Conservation (phyloP, 768 basidiomycete species). For the Termitomyces sp. region DNA sequence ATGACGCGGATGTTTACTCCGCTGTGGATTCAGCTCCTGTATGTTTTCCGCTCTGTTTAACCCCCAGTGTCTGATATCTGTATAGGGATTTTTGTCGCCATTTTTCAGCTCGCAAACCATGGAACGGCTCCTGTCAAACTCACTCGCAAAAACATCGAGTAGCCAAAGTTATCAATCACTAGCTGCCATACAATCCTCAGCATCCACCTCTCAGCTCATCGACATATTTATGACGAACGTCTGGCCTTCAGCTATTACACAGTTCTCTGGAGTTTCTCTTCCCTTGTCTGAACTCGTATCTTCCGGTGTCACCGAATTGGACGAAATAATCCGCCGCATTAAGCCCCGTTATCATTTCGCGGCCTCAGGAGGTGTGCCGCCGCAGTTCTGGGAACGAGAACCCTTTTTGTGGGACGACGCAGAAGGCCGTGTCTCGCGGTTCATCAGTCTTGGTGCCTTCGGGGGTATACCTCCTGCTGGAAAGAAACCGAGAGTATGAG, state of each 20-base stretch:
- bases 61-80: slow-evolving; percentile 4
- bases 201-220: slow-evolving; percentile 58
- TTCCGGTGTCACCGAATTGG: slow-evolving; percentile 50
- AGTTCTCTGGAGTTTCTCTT: slow-evolving; percentile 50
- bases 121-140: slow-evolving; percentile 68
- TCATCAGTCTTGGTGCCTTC: slow-evolving; percentile 86
- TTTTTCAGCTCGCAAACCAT: slow-evolving; percentile 67
- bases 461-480: slow-evolving; percentile 53
- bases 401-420: slow-evolving; percentile 84
- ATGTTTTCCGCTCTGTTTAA: slow-evolving; percentile 19
- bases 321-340: slow-evolving; percentile 56
- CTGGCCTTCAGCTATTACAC: slow-evolving; percentile 65
- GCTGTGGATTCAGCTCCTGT: slow-evolving; percentile 63
- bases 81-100: slow-evolving; percentile 70
- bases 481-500: slow-evolving; percentile 82
- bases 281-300: slow-evolving; percentile 40
- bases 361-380: slow-evolving; percentile 52
- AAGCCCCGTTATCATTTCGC: slow-evolving; percentile 90
- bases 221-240: slow-evolving; percentile 81
- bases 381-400: slow-evolving; percentile 93
- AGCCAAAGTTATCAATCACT: slow-evolving; percentile 56
- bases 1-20: slow-evolving; percentile 54
- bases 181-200: slow-evolving; percentile 58
- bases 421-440: slow-evolving; percentile 62
- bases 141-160: slow-evolving; percentile 46